A percentile compares a stretch with the other conserved stretches of the same genome.
These are phyloP conservation scores for Monilinia fructicola DNA, from an alignment of 2,329 filamentous ascomycete genomes.

Conservation along the genomic window DNA sequence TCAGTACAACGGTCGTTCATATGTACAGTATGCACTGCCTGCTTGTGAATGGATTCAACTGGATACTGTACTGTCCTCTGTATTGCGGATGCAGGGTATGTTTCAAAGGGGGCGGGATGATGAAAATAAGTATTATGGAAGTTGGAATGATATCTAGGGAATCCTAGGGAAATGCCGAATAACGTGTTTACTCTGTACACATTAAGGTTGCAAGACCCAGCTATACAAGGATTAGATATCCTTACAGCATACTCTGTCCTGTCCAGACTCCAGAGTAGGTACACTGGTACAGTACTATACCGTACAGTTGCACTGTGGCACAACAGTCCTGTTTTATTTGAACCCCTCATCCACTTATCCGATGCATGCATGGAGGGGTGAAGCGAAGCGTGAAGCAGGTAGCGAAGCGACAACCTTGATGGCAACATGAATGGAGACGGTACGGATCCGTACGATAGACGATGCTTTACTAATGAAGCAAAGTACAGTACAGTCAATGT, in stretches of 20 bases:
- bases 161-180: neutral
- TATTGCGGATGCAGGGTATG: neutral
- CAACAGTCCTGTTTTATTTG: neutral
- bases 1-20: neutral
- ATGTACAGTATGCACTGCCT: neutral
- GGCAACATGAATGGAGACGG: neutral
- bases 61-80: neutral
- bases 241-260: no score
- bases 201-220: neutral
- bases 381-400: slow-evolving; percentile 7
- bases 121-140: neutral
- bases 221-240: neutral
- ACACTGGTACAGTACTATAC: no score
- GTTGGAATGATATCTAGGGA: neutral
- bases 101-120: neutral
- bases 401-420: slow-evolving; percentile 3
- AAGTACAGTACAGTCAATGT: no score
- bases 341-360: neutral
- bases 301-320: no score
- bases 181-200: no score
- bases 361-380: slow-evolving; percentile 10
- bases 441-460: no score
- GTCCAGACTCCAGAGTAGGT: no score
- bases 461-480: no score
- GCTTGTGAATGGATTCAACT: neutral